Percentiles rank a stretch among this genome's conserved stretches.
These are phyloP conservation scores for Apiotrichum porosum DNA, from an alignment of 1,284 basidiomycete genomes.

Conservation along the genomic window DNA sequence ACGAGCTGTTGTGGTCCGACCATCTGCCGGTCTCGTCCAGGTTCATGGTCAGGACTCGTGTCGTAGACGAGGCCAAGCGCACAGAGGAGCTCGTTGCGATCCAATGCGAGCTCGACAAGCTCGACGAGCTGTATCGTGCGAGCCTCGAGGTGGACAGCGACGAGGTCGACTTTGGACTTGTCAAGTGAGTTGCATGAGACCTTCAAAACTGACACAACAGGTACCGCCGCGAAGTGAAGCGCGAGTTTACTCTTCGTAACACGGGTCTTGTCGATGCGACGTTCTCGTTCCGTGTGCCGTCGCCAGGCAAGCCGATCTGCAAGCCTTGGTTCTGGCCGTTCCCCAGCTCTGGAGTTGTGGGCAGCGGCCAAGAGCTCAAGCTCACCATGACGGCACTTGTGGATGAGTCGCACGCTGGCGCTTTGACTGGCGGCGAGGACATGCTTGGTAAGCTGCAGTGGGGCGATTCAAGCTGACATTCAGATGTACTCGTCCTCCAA, in stretches of 20 bases:
- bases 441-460: conserved; percentile 26
- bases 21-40: conserved; percentile 37
- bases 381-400: conserved; percentile 28
- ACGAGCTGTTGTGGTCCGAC: conserved; percentile 42
- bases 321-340: conserved; percentile 36
- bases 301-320: conserved; percentile 34
- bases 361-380: conserved; percentile 21
- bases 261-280: conserved; percentile 32
- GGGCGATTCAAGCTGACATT: not conserved
- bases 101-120: conserved; percentile 43
- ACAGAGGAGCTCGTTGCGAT: conserved; percentile 44
- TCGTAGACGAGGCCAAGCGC: conserved; percentile 30
- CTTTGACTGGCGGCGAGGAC: conserved; percentile 30
- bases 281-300: conserved; percentile 34
- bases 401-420: conserved; percentile 21
- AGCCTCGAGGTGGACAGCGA: conserved; percentile 51
- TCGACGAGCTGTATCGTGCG: conserved; percentile 51
- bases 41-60: conserved; percentile 19
- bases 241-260: conserved; percentile 29
- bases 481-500: conserved; percentile 42
- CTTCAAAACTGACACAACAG: too few relatives aligned
- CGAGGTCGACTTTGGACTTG: conserved; percentile 49
- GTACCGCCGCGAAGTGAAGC: conserved; percentile 21
- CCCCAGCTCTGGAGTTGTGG: conserved; percentile 26
- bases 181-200: too few relatives aligned